Percentiles rank a stretch among this genome's conserved stretches.
Evolutionary conservation across 23 red algal species (phyloP).

Genomic region (Gracilaria caudata): DNA sequence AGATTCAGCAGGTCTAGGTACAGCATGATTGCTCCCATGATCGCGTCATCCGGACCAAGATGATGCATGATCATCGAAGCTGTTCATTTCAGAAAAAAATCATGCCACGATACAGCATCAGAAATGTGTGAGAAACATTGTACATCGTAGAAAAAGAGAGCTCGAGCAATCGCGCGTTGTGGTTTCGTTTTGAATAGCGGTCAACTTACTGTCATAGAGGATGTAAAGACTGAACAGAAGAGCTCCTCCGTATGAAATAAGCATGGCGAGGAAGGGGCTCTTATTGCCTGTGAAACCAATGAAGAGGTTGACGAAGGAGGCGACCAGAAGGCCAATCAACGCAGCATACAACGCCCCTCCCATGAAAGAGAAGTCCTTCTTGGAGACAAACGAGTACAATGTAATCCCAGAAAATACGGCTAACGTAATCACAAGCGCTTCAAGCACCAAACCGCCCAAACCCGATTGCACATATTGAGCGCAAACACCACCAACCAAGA

Average conservation of each 20-base stretch:
- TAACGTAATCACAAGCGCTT: constrained; percentile 79
- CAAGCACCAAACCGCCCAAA: constrained; percentile 72
- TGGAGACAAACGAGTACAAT: constrained; percentile 77
- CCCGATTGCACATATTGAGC: constrained; percentile 76
- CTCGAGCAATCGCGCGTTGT: background rate
- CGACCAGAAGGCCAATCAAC: constrained; percentile 74
- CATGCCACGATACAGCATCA: background rate
- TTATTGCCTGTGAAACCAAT: constrained; percentile 75
- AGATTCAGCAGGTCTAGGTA: constrained; percentile 95
- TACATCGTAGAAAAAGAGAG: background rate
- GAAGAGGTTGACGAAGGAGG: constrained; percentile 75
- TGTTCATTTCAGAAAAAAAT: constrained; percentile 16
- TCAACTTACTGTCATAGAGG: constrained; percentile 89
- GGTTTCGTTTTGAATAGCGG: background rate
- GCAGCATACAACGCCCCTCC: constrained; percentile 85
- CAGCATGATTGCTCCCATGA: constrained; percentile 76
- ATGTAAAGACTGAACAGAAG: constrained; percentile 93
- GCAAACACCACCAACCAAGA: constrained; percentile 80
- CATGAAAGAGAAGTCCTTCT: constrained; percentile 94
- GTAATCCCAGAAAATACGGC: constrained; percentile 85
- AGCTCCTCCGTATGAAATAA: constrained; percentile 70
- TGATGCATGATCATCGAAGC: constrained; percentile 89
- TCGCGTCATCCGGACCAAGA: constrained; percentile 85
- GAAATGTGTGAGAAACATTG: constrained; percentile 24
- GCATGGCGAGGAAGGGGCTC: constrained; percentile 69